Percentiles rank a stretch among this genome's conserved stretches.
These are phyloP conservation scores for Nothophytophthora sp. DNA, from an alignment of 352 stramenopile genomes.

Conservation along the genomic window DNA sequence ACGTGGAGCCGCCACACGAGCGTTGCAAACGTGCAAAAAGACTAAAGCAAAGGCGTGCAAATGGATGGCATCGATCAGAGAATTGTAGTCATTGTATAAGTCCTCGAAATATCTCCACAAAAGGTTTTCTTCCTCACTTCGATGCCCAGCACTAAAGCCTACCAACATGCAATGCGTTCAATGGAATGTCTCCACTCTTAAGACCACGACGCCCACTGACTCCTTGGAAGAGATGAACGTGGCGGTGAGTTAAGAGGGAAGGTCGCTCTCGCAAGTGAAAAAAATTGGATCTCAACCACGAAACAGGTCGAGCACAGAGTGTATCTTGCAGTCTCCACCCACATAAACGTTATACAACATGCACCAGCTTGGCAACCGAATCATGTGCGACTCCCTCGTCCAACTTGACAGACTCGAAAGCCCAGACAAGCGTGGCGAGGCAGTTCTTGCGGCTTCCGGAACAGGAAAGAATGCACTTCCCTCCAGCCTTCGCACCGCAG, in stretches of 20 bases:
- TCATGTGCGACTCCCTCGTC: slow-evolving; percentile 42
- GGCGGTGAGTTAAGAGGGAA: slow-evolving; percentile 78
- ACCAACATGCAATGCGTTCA: slow-evolving; percentile 5
- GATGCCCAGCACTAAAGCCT: slow-evolving; percentile 21
- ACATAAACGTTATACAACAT: slow-evolving; percentile 11
- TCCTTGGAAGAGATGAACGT: slow-evolving; percentile 45
- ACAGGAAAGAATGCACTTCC: slow-evolving; percentile 32
- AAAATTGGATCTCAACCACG: slow-evolving; percentile 89
- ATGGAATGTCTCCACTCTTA: slow-evolving; percentile 64
- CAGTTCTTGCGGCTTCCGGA: slow-evolving; percentile 32
- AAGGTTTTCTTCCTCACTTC: slow-evolving; percentile 79
- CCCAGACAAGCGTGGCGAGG: slow-evolving; percentile 28
- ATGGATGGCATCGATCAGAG: slow-evolving; percentile 92
- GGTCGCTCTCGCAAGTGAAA: slow-evolving; percentile 76
- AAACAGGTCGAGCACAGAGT: slow-evolving; percentile 85
- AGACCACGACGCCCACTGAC: slow-evolving; percentile 74
- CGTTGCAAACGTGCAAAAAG: too few relatives aligned
- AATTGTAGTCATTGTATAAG: slow-evolving; percentile 87
- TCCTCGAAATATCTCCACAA: slow-evolving; percentile 80
- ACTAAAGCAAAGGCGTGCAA: too few relatives aligned
- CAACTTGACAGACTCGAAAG: slow-evolving; percentile 11
- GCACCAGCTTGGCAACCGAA: too few relatives aligned
- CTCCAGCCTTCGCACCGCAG: slow-evolving; percentile 21
- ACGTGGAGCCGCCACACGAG: too few relatives aligned
- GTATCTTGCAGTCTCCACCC: slow-evolving; percentile 70